Base-by-base conservation (phyloP, 208 protist genomes). In the Tritrichomonas musculus region DNA sequence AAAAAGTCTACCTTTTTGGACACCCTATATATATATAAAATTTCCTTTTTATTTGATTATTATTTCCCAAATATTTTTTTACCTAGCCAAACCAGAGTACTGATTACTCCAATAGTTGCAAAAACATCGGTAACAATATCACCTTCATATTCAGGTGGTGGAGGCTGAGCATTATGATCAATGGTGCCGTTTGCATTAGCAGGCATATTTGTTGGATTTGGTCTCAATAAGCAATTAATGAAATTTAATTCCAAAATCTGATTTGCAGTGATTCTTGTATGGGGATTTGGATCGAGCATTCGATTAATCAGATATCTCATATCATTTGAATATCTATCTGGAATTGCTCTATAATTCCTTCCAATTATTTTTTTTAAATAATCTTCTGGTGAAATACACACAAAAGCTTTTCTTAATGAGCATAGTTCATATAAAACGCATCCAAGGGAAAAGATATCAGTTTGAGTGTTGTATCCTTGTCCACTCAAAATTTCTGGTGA, bases 361-460 rank as follows among this genome's bases (percentile, higher is more conserved):
- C 14, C 41, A 11, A 50, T 53, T 30, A 82, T 25, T 82, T 9
- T 50, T 3, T 47, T 41, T 20, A 50, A 50, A 30, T 53, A 50
- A 53, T 47, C 73, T 82, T 82, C 41, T 47, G 30, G 41, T 53
- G n/a, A 53, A 33, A 53, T 53, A 47, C 73, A 33, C 8, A 30
- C 1, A 44, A 96, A 96, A 22, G 95, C 95, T 77, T 93, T 93
- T 25, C 53, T n/a, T 27, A 96, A 55, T n/a, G 73, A 47, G 9
- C 50, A 36, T 44, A 96, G 49, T 93, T 96, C 95, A 77, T 96
- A 96, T 47, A 95, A 64, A 22, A 96, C 73, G 65, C 95, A 96
- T 41, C 95, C 95, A 33, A 96, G 92, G 17, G 95, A 94, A 95
- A 95, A 96, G 30, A 96, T 94, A 41, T 96, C 95, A 30, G 75